These are phyloP conservation scores for Lipomyces mesembrius DNA, from an alignment of 805 yeast species.

Conservation along the genomic window DNA sequence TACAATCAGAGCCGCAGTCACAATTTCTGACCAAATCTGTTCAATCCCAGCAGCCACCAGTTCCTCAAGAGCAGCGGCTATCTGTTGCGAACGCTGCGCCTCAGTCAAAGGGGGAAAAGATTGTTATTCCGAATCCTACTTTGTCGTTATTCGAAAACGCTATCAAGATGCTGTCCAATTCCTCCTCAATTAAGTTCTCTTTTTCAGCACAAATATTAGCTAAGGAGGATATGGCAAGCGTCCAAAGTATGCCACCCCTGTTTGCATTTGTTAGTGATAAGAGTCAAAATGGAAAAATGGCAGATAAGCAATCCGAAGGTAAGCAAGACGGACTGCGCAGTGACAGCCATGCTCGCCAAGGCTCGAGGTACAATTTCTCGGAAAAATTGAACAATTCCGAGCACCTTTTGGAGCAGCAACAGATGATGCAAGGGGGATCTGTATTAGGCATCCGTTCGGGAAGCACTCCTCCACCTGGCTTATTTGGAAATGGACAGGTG, in stretches of 20 bases:
- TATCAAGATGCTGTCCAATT: conserved; percentile 36
- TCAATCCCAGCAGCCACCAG: conserved; percentile 36
- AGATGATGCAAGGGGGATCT: conserved; percentile 42
- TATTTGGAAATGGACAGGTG: conserved; percentile 48
- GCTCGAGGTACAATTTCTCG: conserved; percentile 24
- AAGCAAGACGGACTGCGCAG: not conserved
- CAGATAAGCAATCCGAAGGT: not conserved
- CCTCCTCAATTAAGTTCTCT: conserved; percentile 39
- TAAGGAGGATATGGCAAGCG: conserved; percentile 40
- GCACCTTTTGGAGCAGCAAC: conserved; percentile 41
- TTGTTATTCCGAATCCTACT: conserved; percentile 18
- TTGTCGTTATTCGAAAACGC: conserved; percentile 33
- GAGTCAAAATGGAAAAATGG: not conserved
- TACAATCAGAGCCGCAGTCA: not conserved
- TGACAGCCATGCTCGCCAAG: conserved; percentile 17
- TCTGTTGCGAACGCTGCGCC: not conserved
- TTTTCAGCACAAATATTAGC: conserved; percentile 40
- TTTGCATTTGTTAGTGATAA: conserved; percentile 41
- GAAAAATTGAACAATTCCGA: conserved; percentile 24
- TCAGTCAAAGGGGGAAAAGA: conserved; percentile 16
- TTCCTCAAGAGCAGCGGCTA: conserved; percentile 39
- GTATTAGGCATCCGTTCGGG: conserved; percentile 17
- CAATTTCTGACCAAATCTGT: conserved; percentile 1
- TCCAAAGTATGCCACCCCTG: conserved; percentile 39
- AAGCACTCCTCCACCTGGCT: conserved; percentile 75